Percentiles rank a stretch among this genome's conserved stretches.
phyloP scores from a whole-genome alignment of 331 rosid genomes.

The Pyrus hybrid region DNA sequence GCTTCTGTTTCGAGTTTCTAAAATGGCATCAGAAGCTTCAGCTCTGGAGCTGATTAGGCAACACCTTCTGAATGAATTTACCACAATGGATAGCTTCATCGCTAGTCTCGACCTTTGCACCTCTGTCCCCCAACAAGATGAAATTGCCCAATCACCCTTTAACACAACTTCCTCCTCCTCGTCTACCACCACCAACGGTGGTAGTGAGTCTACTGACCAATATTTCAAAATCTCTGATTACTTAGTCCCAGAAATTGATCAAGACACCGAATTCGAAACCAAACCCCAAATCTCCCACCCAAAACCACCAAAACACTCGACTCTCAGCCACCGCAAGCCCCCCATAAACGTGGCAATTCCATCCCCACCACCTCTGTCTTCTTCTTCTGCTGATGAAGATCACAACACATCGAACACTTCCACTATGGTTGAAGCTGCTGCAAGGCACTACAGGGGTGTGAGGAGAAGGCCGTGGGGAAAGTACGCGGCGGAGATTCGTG shows the following conservation, averaged over 20 bases:
- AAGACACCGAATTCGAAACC: conserved; percentile 7
- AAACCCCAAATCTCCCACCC: conserved; percentile 7
- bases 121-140: conserved; percentile 5
- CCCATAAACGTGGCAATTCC: conserved; percentile 30
- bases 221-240: conserved; percentile 11
- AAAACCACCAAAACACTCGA: conserved; percentile 10
- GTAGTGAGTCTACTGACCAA: not conserved
- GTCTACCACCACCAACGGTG: not conserved
- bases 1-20: not conserved
- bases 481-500: conserved; percentile 84
- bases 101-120: conserved; percentile 10
- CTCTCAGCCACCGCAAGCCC: conserved; percentile 32
- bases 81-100: conserved; percentile 29
- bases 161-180: not conserved
- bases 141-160: not conserved
- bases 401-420: not conserved
- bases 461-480: conserved; percentile 89
- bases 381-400: not conserved
- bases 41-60: conserved; percentile 32
- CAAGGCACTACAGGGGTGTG: conserved; percentile 70
- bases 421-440: not conserved
- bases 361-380: not conserved
- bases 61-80: conserved; percentile 31
- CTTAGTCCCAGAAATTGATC: conserved; percentile 6
- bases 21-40: conserved; percentile 22